Evolutionary conservation across 2,329 filamentous ascomycete genomes (phyloP).

Genomic region (Mollisiaceae sp.): DNA sequence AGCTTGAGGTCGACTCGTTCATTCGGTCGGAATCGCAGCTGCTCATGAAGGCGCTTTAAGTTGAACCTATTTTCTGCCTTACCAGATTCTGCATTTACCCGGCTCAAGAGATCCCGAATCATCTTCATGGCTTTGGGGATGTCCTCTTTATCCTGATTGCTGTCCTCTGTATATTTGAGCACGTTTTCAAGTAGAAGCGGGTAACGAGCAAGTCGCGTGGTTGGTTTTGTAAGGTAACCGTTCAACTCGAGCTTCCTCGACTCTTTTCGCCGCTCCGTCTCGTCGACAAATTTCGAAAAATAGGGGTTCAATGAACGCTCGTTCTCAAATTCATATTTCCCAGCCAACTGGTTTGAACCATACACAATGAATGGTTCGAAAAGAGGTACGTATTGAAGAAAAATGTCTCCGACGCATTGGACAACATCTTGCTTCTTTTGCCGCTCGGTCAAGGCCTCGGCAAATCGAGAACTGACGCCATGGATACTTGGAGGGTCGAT

Average conservation of each 20-base stretch:
- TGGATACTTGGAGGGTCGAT: slow-evolving; percentile 84
- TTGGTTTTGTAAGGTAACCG: slow-evolving; percentile 96
- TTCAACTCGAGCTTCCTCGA: slow-evolving; percentile 96
- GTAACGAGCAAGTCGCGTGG: slow-evolving; percentile 91
- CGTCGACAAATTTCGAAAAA: slow-evolving; percentile 92
- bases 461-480: slow-evolving; percentile 86
- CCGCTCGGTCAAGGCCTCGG: slow-evolving; percentile 83
- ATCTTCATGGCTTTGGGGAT: slow-evolving; percentile 86
- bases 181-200: slow-evolving; percentile 91
- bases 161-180: slow-evolving; percentile 87
- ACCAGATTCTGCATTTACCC: slow-evolving; percentile 93
- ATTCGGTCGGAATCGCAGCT: slow-evolving; percentile 87
- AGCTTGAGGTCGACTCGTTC: slow-evolving; percentile 94
- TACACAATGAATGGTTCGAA: slow-evolving; percentile 98
- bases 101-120: slow-evolving; percentile 84
- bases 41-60: slow-evolving; percentile 86
- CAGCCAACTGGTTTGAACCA: slow-evolving; percentile 92
- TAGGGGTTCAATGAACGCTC: slow-evolving; percentile 85
- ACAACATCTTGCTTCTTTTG: slow-evolving; percentile 93
- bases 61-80: slow-evolving; percentile 99
- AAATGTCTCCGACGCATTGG: slow-evolving; percentile 89
- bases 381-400: slow-evolving; percentile 86
- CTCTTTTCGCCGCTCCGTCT: slow-evolving; percentile 94
- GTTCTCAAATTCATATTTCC: slow-evolving; percentile 97
- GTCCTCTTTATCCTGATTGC: slow-evolving; percentile 87